A percentile compares a stretch with the other conserved stretches of the same genome.
phyloP scores from a whole-genome alignment of 257 asterid genomes.

The Penstemon davidsonii region DNA sequence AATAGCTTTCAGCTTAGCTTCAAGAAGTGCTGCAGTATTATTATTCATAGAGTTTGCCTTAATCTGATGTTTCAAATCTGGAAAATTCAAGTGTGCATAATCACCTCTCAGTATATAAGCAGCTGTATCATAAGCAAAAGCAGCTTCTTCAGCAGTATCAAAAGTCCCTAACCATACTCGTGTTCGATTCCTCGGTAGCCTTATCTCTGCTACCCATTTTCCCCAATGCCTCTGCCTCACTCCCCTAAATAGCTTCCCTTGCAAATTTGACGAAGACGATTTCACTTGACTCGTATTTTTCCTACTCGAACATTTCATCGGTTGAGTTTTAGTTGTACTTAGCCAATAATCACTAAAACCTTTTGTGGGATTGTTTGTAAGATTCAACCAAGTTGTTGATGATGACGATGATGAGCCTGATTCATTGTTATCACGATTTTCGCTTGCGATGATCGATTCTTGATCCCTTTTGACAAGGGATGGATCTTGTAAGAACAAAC shows the following conservation, averaged over 20 bases:
- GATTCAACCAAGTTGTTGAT: slow-evolving; percentile 31
- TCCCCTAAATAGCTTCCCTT: slow-evolving; percentile 61
- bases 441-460: slow-evolving; percentile 25
- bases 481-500: slow-evolving; percentile 51
- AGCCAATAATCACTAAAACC: slow-evolving; percentile 60
- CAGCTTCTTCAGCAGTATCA: slow-evolving; percentile 54
- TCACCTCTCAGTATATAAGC: slow-evolving; percentile 51
- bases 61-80: slow-evolving; percentile 40
- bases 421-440: slow-evolving; percentile 15
- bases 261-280: slow-evolving; percentile 10
- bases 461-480: slow-evolving; percentile 28
- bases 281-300: slow-evolving; percentile 20
- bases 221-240: slow-evolving; percentile 65
- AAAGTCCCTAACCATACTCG: slow-evolving; percentile 56
- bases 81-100: slow-evolving; percentile 51
- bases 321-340: slow-evolving; percentile 60
- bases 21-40: slow-evolving; percentile 46
- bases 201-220: slow-evolving; percentile 58
- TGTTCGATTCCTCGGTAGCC: slow-evolving; percentile 47
- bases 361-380: slow-evolving; percentile 39
- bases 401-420: slow-evolving; percentile 2
- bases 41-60: slow-evolving; percentile 32
- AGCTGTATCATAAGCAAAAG: slow-evolving; percentile 51
- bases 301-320: slow-evolving; percentile 45
- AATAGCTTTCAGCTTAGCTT: slow-evolving; percentile 45